Conservation (phyloP, 2,329 filamentous ascomycete species). For the Penicillium brasilianum region DNA sequence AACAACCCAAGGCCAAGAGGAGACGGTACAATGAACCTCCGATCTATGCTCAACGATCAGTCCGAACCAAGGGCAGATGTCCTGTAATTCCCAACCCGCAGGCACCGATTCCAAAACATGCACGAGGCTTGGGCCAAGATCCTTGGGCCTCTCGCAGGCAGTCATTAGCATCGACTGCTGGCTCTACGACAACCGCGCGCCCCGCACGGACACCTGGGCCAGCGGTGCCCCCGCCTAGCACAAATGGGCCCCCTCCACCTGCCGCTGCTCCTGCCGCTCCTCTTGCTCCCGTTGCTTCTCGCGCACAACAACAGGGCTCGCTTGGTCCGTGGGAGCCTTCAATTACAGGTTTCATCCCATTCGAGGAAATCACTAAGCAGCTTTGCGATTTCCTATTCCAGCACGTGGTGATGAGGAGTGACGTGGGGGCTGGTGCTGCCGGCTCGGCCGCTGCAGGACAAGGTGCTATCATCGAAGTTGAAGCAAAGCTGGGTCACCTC, state of each 20-base stretch:
- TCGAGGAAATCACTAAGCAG: slow-evolving; percentile 73
- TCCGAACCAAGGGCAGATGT: slow-evolving; percentile 47
- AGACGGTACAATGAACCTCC: slow-evolving; percentile 59
- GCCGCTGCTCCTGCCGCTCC: slow-evolving; percentile 7
- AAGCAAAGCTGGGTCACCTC: slow-evolving; percentile 88
- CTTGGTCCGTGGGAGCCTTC: slow-evolving; percentile 58
- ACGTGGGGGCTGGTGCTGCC: slow-evolving; percentile 61
- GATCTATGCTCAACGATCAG: slow-evolving; percentile 55
- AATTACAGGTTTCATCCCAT: slow-evolving; percentile 71
- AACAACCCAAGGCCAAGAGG: slow-evolving; percentile 55
- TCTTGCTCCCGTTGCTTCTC: slow-evolving; percentile 2
- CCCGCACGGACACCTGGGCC: slow-evolving; percentile 24
- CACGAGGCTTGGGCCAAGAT: slow-evolving; percentile 31
- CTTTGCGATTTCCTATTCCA: slow-evolving; percentile 83
- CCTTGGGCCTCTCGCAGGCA: slow-evolving; percentile 31
- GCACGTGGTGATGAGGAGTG: slow-evolving; percentile 70
- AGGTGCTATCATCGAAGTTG: slow-evolving; percentile 83
- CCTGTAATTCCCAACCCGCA: slow-evolving; percentile 48
- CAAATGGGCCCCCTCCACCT: slow-evolving; percentile 36
- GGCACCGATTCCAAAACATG: slow-evolving; percentile 41
- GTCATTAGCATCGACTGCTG: slow-evolving; percentile 23
- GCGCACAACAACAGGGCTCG: slow-evolving; percentile 29
- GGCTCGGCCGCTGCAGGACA: slow-evolving; percentile 63
- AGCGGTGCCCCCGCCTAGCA: slow-evolving; percentile 24
- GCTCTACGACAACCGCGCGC: slow-evolving; percentile 19